Evolutionary conservation across 2,329 filamentous ascomycete species (phyloP).

Genomic region (Phyllosticta citribraziliensis): DNA sequence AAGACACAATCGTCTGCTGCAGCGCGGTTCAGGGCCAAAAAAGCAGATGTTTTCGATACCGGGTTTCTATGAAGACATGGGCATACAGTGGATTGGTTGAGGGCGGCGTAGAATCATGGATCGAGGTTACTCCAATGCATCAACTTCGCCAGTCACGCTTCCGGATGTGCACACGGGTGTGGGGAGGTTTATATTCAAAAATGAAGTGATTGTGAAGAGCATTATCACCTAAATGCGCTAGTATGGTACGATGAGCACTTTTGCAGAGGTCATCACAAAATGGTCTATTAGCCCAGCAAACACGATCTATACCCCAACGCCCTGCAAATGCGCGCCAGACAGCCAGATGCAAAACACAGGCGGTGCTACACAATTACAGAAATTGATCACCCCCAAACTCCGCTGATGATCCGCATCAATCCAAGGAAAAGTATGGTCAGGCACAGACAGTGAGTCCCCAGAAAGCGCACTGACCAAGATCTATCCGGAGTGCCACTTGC

Average conservation of each 20-base stretch:
- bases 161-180: background rate
- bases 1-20: conserved; percentile 2
- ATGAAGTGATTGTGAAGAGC: background rate
- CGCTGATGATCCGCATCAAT: background rate
- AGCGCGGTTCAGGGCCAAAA: background rate
- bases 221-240: background rate
- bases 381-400: background rate
- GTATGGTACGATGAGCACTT: background rate
- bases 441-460: background rate
- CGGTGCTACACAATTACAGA: background rate
- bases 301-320: conserved; percentile 7
- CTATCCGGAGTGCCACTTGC: background rate
- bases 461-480: background rate
- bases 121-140: conserved; percentile 9
- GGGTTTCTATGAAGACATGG: conserved; percentile 11
- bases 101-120: conserved; percentile 10
- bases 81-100: conserved; percentile 11
- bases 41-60: conserved; percentile 10
- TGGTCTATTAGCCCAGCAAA: background rate
- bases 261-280: background rate
- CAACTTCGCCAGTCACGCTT: conserved; percentile 5
- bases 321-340: conserved; percentile 2
- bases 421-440: background rate
- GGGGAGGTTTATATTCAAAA: background rate
- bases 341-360: background rate